A percentile compares a stretch with the other conserved stretches of the same genome.
Evolutionary conservation across 768 basidiomycete genomes (phyloP).

Genomic region (Suillus luteus): DNA sequence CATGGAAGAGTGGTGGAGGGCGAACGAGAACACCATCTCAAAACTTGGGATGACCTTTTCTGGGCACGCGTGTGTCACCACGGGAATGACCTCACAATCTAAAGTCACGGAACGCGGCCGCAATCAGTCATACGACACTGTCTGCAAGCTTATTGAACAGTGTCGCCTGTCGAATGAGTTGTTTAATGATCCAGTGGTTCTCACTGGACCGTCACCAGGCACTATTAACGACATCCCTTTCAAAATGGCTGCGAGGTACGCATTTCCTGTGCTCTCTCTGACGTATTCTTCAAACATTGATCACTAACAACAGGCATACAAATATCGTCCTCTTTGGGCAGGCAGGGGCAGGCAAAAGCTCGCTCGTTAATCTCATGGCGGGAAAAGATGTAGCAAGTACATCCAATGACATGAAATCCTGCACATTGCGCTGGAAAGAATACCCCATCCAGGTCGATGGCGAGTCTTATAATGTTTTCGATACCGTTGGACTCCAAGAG

Average conservation of each 20-base stretch:
- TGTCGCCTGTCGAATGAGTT: background rate
- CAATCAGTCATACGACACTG: conserved; percentile 22
- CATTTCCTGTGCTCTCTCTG: background rate
- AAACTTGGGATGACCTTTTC: conserved; percentile 18
- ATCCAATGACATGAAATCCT: conserved; percentile 33
- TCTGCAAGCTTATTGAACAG: conserved; percentile 13
- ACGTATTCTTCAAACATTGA: background rate
- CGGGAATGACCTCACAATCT: conserved; percentile 7
- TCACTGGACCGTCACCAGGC: background rate
- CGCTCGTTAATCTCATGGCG: conserved; percentile 35
- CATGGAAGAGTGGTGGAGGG: conserved; percentile 42
- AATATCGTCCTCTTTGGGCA: conserved; percentile 45
- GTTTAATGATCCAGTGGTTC: background rate
- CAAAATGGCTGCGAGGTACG: background rate
- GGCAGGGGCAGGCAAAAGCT: conserved; percentile 38
- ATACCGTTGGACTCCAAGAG: conserved; percentile 39
- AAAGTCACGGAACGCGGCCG: background rate
- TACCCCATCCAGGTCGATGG: conserved; percentile 31
- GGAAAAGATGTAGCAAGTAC: conserved; percentile 24
- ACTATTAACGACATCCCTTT: background rate
- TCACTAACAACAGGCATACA: conserved; percentile 17
- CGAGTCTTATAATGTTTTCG: conserved; percentile 28
- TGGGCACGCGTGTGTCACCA: background rate
- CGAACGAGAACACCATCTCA: conserved; percentile 33
- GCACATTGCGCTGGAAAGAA: conserved; percentile 35